Evolutionary conservation across 371 early-diverging fungal species (phyloP).

Genomic region (Haplosporangium sp.): DNA sequence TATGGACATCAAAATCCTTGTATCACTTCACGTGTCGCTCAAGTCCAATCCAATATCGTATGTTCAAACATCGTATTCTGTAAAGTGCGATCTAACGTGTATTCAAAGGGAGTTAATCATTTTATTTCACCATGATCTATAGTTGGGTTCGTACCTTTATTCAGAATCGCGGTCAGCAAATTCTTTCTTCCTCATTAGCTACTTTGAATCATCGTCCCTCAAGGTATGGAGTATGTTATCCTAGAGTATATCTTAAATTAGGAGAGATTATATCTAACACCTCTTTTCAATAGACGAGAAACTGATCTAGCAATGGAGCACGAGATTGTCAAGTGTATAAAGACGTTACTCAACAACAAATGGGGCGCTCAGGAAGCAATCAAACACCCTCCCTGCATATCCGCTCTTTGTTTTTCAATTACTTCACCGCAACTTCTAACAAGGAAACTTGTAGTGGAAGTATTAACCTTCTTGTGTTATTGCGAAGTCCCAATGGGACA

Average conservation of each 20-base stretch:
- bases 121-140: background rate
- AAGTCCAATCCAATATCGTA: slow-evolving; percentile 84
- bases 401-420: slow-evolving; percentile 79
- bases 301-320: slow-evolving; percentile 82
- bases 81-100: too few species aligned
- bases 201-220: slow-evolving; percentile 26
- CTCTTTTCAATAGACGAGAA: slow-evolving; percentile 61
- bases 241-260: background rate
- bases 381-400: slow-evolving; percentile 76
- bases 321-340: slow-evolving; percentile 85
- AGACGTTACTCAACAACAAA: slow-evolving; percentile 80
- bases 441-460: slow-evolving; percentile 84
- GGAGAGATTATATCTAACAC: background rate
- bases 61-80: background rate
- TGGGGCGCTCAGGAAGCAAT: slow-evolving; percentile 90
- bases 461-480: slow-evolving; percentile 86
- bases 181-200: slow-evolving; percentile 35
- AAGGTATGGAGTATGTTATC: slow-evolving; percentile 44
- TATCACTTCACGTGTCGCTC: slow-evolving; percentile 74
- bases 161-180: slow-evolving; percentile 49
- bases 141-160: slow-evolving; percentile 55
- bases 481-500: slow-evolving; percentile 84
- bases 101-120: background rate
- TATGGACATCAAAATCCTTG: slow-evolving; percentile 68
- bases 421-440: slow-evolving; percentile 83